Evolutionary conservation across 768 basidiomycete species (phyloP), one percentile per base, ranked within the genome.

Genomic region (Cyathus striatus): DNA sequence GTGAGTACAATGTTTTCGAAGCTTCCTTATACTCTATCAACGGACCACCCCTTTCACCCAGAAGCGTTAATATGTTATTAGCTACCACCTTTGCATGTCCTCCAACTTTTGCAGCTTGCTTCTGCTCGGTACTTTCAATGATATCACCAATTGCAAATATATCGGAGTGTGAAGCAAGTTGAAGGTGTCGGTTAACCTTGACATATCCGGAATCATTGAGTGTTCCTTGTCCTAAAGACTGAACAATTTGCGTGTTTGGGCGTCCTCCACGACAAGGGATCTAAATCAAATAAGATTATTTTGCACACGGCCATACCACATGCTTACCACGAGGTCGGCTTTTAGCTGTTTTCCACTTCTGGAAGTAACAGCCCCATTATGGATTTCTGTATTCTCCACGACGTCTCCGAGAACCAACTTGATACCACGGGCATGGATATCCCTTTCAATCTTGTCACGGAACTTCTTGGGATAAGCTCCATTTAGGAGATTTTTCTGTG

Each of bases 71-170:
- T n/a, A 80, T 50, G 47, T 81, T 81, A 6, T 59, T 55, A 6
- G 59, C 61, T 14, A 70, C 61, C 25, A 78, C 43, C 0, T 22
- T 42, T 1, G 50, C 55, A 39, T 81, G 79, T 5, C 49, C 54
- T 2, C 13, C 21, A 1, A 58, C 57, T 50, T 81, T 81, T 21
- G 42, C 41, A 4, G 50, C 41, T 43, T 60, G 77, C 52, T 81
- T 80, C 55, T 77, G 74, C 51, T 79, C 79, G 0, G 46, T 23
- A 57, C 64, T 72, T 21, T 76, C 72, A 41, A 73, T 67, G 40
- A 73, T 61, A 48, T 81, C 79, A 3, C 79, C 79, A 4, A 59
- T 51, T 0, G 78, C 79, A 47, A 76, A 81, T 13, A 81, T 68
- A 41, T 61, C 60, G 0, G 67, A 49, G 51, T 76, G 53, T 1